Percentiles rank a stretch among this genome's conserved stretches.
Conservation (phyloP, 495 filamentous ascomycete species). For the Bryoglossum gracile region DNA sequence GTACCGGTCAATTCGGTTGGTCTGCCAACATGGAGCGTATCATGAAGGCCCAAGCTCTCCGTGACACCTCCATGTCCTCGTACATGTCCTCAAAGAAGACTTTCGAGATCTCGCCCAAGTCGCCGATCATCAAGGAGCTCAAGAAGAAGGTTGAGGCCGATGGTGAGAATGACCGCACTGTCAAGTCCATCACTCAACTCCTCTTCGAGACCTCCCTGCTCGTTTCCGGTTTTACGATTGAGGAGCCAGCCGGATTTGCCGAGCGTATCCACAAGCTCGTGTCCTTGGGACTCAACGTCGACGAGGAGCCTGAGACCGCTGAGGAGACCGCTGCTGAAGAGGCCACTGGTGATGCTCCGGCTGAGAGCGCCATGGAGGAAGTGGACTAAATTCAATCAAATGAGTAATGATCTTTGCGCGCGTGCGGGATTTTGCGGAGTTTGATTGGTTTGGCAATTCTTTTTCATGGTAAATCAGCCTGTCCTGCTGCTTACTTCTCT, state of each 20-base stretch:
- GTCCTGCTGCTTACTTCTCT: too few species aligned
- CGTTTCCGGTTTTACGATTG: slow-evolving; percentile 98
- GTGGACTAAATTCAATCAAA: slow-evolving; percentile 43
- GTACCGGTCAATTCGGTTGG: slow-evolving; percentile 99
- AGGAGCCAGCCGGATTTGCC: slow-evolving; percentile 94
- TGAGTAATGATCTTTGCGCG: slow-evolving; percentile 11
- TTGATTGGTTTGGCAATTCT: slow-evolving; percentile 19
- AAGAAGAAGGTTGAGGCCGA: slow-evolving; percentile 97
- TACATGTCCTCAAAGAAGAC: slow-evolving; percentile 99
- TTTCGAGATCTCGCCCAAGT: slow-evolving; percentile 99
- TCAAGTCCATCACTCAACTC: slow-evolving; percentile 96
- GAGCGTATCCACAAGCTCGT: slow-evolving; percentile 99
- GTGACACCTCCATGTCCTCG: slow-evolving; percentile 97
- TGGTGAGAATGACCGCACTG: slow-evolving; percentile 94
- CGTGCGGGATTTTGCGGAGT: slow-evolving; percentile 23
- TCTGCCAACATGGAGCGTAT: slow-evolving; percentile 99
- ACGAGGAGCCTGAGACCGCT: slow-evolving; percentile 75
- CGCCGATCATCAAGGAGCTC: slow-evolving; percentile 94
- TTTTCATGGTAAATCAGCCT: too few species aligned
- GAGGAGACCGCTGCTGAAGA: slow-evolving; percentile 58
- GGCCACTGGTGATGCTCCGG: slow-evolving; percentile 37
- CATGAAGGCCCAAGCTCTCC: slow-evolving; percentile 99
- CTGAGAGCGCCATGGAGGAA: slow-evolving; percentile 62
- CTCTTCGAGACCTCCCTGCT: slow-evolving; percentile 97
- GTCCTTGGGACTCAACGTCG: slow-evolving; percentile 89